Evolutionary conservation across 805 yeast species (phyloP), one percentile per base, ranked within the genome.

Genomic region (Peterozyma xylosa): DNA sequence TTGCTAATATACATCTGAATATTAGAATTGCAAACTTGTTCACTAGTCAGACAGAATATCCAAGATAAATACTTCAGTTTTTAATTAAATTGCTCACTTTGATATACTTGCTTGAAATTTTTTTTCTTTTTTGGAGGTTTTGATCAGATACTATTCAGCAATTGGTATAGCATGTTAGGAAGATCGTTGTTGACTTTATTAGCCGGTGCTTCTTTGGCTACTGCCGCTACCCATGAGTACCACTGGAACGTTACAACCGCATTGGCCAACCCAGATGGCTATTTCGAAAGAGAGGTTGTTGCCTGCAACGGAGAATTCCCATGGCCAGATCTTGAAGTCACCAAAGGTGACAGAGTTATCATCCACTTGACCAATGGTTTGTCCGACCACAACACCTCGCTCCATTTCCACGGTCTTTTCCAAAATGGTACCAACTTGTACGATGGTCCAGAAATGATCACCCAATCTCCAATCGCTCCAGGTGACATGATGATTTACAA

Each of bases 401-500:
- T 91, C 55, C 99, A 93, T 67, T 87, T 88, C 80, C 99, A 91
- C 66, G 99, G 99, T 45, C 58, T 93, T 59, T 93, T 85, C 78
- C 87, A 81, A 67, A 73, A 80, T 51, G 86, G 84, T 27, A 65
- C 90, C 13, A 70, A 60, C 54, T 81, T 74, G 58, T 84, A 85
- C 91, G 99, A 91, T 63, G 99, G 99, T 47, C 95, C 96, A 13
- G 85, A 84, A 55, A 70, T 77, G 76, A 71, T 91, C 38, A 78
- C 86, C 33, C 97, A 91, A 66, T 93, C 98, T 73, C 95, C 96
- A 29, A 82, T 88, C 51, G 80, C 86, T n/a, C 84, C 95, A 5
- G 85, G 85, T 43, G 75, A 76, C 48, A 74, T 85, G 15, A 70
- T 78, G 65, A 63, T 82, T 50, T 93, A 93, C 72, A 89, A 91